Evolutionary conservation across 192 early-diverging fungal genomes (phyloP).

Genomic region (Mortierella antarctica): DNA sequence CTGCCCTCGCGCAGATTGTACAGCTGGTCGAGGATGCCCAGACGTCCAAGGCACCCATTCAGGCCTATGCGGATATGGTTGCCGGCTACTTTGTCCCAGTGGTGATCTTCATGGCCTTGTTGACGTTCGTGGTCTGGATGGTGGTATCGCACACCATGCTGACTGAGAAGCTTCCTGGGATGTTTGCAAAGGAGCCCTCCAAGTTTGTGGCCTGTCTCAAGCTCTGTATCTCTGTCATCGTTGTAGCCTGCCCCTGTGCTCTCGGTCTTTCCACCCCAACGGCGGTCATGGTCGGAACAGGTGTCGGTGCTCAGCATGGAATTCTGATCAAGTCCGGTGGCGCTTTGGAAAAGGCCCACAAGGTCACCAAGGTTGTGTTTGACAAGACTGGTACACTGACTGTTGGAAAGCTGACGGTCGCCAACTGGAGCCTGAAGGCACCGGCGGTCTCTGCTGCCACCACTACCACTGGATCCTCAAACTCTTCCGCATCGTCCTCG

Average conservation of each 20-base stretch:
- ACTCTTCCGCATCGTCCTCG: slow-evolving; percentile 11
- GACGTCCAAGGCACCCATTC: slow-evolving; percentile 94
- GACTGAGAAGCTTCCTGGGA: slow-evolving; percentile 43
- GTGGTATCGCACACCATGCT: slow-evolving; percentile 62
- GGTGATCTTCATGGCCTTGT: slow-evolving; percentile 77
- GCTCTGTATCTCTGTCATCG: slow-evolving; percentile 93
- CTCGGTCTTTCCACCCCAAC: slow-evolving; percentile 96
- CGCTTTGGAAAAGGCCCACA: slow-evolving; percentile 83
- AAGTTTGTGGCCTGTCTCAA: slow-evolving; percentile 87
- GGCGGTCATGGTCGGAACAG: slow-evolving; percentile 98
- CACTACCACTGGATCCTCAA: not conserved
- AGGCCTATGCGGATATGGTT: slow-evolving; percentile 89
- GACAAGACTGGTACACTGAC: slow-evolving; percentile 99
- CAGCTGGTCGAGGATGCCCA: slow-evolving; percentile 94
- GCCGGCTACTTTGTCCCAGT: slow-evolving; percentile 93
- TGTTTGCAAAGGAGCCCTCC: slow-evolving; percentile 61
- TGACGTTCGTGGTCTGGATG: slow-evolving; percentile 85
- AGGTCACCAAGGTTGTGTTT: slow-evolving; percentile 89
- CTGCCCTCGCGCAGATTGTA: slow-evolving; percentile 92
- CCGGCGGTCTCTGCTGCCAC: not conserved
- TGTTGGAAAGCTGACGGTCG: slow-evolving; percentile 74
- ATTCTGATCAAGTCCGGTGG: slow-evolving; percentile 97
- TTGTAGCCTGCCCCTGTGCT: slow-evolving; percentile 98
- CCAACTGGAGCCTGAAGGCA: slow-evolving; percentile 54
- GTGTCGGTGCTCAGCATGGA: slow-evolving; percentile 93